Base-by-base conservation (phyloP, 306 rosid species). In the Cicer bijugum region DNA sequence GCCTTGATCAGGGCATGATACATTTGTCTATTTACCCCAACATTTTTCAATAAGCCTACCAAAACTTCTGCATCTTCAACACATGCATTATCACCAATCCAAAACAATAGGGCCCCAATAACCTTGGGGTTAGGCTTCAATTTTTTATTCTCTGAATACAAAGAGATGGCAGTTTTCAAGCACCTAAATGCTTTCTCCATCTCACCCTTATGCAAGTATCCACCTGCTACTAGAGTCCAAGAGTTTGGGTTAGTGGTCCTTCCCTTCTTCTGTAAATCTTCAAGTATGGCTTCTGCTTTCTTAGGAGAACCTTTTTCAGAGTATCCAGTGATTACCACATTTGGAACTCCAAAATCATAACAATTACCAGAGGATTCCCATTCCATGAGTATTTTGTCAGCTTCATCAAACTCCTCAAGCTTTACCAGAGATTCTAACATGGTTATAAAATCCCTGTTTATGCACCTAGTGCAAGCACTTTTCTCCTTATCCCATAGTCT, bases 361-460 rank as follows among this genome's bases (percentile, higher is more conserved):
- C 83, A 84, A 76, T 91, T 94, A 45, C 85, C 89, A 14, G 96
- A 86, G 58, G 85, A 84, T 75, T 94, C 84, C 98, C 98, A 91
- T 67, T 94, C 92, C 84, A 44, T 45, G 60, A 86, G 68, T 53
- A 91, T 75, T 59, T 82, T 84, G 68, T 88, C 95, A 73, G 94
- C 96, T 69, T 91, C 97, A 17, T 87, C 78, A 0, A 91, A 74
- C 84, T 78, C 96, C 1, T 89, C 86, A 12, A 94, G 90, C 85
- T 78, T 84, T 46, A 81, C 88, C 60, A 94, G 86, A 50, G 96
- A 88, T 23, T 82, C 82, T 68, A 89, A 76, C 89, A 91, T 48
- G 69, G 64, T 77, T 0, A 56, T 80, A 67, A 80, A 94, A 84
- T 94, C 96, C 78, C 83, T 83, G 89, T 91, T 91, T 80, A 89